Percentiles rank a stretch among this genome's conserved stretches.
Conservation (phyloP, 495 filamentous ascomycete genomes). For the Penicillium waksmanii region DNA sequence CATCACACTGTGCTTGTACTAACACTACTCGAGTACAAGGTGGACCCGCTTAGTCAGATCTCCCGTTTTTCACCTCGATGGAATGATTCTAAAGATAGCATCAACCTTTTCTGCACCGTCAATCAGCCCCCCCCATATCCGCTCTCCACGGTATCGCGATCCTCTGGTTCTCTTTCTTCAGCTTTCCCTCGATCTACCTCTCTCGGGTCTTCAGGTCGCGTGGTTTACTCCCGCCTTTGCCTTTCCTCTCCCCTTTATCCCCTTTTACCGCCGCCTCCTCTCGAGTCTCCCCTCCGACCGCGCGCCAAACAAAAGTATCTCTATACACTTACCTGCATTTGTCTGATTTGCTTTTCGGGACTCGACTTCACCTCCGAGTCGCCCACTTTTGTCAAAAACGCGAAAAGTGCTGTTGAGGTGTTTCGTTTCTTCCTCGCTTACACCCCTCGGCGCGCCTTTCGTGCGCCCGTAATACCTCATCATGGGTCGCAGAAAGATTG, state of each 20-base stretch:
- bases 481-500: conserved; percentile 83
- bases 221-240: neutral
- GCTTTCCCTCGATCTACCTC: neutral
- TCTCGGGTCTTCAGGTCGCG: neutral
- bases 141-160: conserved; percentile 21
- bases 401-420: conserved; percentile 2
- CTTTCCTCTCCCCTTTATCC: neutral
- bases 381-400: neutral
- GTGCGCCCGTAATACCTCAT: conserved; percentile 23
- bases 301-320: conserved; percentile 1
- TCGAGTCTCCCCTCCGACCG: neutral
- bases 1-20: too few species aligned
- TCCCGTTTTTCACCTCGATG: neutral
- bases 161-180: conserved; percentile 4
- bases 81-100: conserved; percentile 39
- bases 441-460: conserved; percentile 12
- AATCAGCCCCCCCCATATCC: conserved; percentile 27
- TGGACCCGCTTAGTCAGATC: too few species aligned
- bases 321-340: neutral
- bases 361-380: neutral
- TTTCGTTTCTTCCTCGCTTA: conserved; percentile 3
- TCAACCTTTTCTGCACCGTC: conserved; percentile 39
- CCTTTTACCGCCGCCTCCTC: neutral
- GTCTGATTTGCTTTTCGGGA: neutral
- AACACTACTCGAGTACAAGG: too few species aligned